A percentile compares a stretch with the other conserved stretches of the same genome.
Conservation (phyloP, 1,284 basidiomycete species). For the Ustilago curta region DNA sequence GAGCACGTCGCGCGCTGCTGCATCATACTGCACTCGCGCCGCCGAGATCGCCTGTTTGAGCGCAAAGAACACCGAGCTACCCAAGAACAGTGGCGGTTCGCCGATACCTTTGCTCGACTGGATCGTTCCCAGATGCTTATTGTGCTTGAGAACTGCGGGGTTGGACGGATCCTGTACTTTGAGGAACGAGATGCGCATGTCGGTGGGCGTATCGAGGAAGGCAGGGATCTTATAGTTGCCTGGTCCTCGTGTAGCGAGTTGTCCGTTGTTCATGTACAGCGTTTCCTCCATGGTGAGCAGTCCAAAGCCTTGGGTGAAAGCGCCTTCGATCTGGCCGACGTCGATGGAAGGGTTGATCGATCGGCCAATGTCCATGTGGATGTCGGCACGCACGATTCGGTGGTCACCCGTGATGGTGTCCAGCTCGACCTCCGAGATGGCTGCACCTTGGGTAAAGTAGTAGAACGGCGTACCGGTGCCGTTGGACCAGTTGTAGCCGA, state of each 20-base stretch:
- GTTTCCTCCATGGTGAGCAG: conserved; percentile 69
- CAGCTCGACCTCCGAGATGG: conserved; percentile 68
- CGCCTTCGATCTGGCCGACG: conserved; percentile 70
- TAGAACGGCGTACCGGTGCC: conserved; percentile 63
- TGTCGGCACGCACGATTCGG: conserved; percentile 60
- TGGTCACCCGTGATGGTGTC: conserved; percentile 69
- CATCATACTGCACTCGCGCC: conserved; percentile 60
- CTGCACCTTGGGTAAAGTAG: conserved; percentile 67
- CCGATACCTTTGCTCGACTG: conserved; percentile 62
- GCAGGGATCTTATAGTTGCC: conserved; percentile 70
- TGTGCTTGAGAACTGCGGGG: conserved; percentile 15
- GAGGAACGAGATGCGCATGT: conserved; percentile 68
- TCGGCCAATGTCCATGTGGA: conserved; percentile 69
- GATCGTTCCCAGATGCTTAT: conserved; percentile 62
- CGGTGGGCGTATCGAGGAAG: conserved; percentile 68
- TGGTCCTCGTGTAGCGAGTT: conserved; percentile 67
- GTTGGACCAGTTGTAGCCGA: conserved; percentile 68
- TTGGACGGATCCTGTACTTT: conserved; percentile 54
- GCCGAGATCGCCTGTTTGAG: conserved; percentile 66
- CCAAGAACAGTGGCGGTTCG: conserved; percentile 70
- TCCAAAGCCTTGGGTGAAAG: conserved; percentile 62
- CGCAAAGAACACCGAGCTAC: conserved; percentile 66
- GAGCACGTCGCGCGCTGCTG: conserved; percentile 12
- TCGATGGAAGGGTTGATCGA: conserved; percentile 70
- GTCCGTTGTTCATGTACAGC: conserved; percentile 67